Percentiles rank a stretch among this genome's conserved stretches.
Conservation (phyloP, 805 yeast species). For the Jamesozyma spencerorum region DNA sequence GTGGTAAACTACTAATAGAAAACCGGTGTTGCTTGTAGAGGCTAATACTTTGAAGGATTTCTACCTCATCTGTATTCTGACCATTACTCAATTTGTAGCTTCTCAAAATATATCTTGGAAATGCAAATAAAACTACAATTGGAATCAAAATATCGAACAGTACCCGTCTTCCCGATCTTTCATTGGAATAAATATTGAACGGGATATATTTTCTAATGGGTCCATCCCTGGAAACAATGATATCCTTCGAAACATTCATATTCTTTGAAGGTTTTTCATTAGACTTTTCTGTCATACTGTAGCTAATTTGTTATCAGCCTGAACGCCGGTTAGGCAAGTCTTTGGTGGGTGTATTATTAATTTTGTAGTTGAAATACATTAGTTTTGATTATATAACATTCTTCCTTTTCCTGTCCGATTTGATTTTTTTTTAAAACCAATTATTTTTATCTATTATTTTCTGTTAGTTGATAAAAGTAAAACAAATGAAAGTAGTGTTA, state of each 20-base stretch:
- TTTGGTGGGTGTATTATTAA: no score
- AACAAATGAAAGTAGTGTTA: no score
- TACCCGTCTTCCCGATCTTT: constrained; percentile 8
- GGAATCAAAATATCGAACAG: constrained; percentile 6
- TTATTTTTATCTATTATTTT: no score
- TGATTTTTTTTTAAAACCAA: no score
- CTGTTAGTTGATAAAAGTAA: no score
- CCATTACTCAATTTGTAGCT: no score
- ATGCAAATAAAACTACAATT: constrained; percentile 2
- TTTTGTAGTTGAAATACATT: no score
- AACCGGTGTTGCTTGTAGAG: constrained; percentile 12
- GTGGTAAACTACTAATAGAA: constrained; percentile 13
- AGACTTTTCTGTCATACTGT: background rate
- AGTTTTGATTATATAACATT: no score
- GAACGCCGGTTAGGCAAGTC: no score
- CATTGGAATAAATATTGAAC: constrained; percentile 7
- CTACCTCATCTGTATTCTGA: constrained; percentile 4
- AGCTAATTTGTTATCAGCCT: no score
- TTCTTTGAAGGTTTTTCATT: background rate
- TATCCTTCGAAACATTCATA: background rate
- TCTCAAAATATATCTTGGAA: background rate
- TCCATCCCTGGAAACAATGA: constrained; percentile 2
- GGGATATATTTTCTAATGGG: constrained; percentile 11
- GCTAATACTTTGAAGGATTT: constrained; percentile 4
- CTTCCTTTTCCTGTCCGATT: no score